These are phyloP conservation scores for Zopfia rhizophila DNA, from an alignment of 2,329 filamentous ascomycete genomes.

Conservation along the genomic window DNA sequence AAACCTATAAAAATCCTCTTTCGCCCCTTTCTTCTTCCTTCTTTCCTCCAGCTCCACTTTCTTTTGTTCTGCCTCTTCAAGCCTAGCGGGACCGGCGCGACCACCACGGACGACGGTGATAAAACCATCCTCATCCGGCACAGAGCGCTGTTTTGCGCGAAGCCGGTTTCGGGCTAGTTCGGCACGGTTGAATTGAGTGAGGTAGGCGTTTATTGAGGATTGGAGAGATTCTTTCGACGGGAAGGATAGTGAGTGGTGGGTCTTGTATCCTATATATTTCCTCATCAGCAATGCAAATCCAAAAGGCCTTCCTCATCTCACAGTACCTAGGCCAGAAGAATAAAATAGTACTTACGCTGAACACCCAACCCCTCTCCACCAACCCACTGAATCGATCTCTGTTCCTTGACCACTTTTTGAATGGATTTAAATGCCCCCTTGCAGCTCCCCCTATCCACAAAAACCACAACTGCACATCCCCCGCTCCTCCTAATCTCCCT, in stretches of 20 bases:
- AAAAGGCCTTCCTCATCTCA: background rate
- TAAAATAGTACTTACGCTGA: conserved; percentile 56
- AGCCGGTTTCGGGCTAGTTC: conserved; percentile 73
- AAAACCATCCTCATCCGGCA: conserved; percentile 95
- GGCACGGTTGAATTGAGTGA: conserved; percentile 77
- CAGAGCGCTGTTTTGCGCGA: conserved; percentile 73
- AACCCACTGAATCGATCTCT: conserved; percentile 75
- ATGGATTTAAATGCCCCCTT: conserved; percentile 81
- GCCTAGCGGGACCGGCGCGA: conserved; percentile 75
- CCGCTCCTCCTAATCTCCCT: conserved; percentile 76
- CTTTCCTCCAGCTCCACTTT: conserved; percentile 64
- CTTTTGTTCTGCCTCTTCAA: conserved; percentile 71
- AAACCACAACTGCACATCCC: conserved; percentile 80
- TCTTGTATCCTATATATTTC: conserved; percentile 59
- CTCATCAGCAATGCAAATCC: conserved; percentile 4
- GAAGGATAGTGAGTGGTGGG: conserved; percentile 77
- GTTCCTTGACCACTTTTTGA: conserved; percentile 67
- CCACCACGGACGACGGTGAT: conserved; percentile 88
- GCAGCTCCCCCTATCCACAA: conserved; percentile 84
- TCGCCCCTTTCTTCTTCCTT: conserved; percentile 66
- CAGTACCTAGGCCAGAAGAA: background rate
- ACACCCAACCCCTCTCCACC: conserved; percentile 60
- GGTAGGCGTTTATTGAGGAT: conserved; percentile 82
- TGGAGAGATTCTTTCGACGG: conserved; percentile 76
- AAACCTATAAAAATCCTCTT: conserved; percentile 82